Conservation (phyloP, 2,329 filamentous ascomycete species). For the Colletotrichum lupini region DNA sequence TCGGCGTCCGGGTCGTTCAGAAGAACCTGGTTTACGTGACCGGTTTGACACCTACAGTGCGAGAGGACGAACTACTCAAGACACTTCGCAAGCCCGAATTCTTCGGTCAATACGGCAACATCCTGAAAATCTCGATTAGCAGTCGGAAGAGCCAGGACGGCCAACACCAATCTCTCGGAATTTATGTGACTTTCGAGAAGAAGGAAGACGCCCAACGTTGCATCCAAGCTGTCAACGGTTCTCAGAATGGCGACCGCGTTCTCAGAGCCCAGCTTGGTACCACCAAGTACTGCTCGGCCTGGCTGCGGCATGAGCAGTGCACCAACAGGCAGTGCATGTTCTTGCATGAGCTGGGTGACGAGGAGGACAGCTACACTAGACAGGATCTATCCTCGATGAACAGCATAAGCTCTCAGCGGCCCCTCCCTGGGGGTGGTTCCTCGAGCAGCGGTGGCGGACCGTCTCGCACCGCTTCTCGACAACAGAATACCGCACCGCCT, state of each 20-base stretch:
- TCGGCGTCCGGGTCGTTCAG: conserved; percentile 94
- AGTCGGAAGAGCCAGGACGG: conserved; percentile 84
- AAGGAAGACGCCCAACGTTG: conserved; percentile 91
- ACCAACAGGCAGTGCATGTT: conserved; percentile 98
- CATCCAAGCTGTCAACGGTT: conserved; percentile 92
- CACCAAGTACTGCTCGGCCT: conserved; percentile 98
- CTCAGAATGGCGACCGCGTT: conserved; percentile 87
- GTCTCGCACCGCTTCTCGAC: conserved; percentile 64
- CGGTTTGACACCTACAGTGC: conserved; percentile 88
- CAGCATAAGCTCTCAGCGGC: conserved; percentile 82
- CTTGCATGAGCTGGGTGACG: conserved; percentile 96
- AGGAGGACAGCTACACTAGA: conserved; percentile 94
- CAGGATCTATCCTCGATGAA: conserved; percentile 97
- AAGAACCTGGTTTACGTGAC: conserved; percentile 99
- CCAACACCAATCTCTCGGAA: conserved; percentile 88
- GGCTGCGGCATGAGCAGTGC: conserved; percentile 92
- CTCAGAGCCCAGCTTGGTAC: conserved; percentile 86
- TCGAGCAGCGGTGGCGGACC: conserved; percentile 55
- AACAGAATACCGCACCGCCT: conserved; percentile 53
- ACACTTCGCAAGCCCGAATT: conserved; percentile 92
- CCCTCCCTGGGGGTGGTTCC: conserved; percentile 54
- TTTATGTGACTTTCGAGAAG: conserved; percentile 97
- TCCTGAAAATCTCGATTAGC: conserved; percentile 98
- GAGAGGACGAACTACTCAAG: conserved; percentile 91
- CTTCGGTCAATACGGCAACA: conserved; percentile 98